Evolutionary conservation across 306 rosid genomes (phyloP).

Genomic region (Herpetospermum pedunculosum): DNA sequence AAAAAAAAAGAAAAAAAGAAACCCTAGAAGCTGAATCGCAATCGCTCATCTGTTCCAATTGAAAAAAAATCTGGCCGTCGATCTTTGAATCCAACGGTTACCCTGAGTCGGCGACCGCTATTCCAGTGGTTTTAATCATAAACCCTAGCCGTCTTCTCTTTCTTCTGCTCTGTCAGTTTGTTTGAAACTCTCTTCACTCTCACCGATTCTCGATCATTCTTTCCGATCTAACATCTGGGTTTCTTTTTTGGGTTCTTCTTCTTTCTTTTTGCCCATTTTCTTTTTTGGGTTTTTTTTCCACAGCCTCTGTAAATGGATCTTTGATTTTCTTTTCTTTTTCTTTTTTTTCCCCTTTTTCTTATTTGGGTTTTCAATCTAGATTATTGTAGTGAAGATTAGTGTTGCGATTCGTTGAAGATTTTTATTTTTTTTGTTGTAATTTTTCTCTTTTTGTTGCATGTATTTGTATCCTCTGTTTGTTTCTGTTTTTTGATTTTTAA

Average conservation of each 20-base stretch:
- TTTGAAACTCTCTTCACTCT: slow-evolving; percentile 6
- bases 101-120: slow-evolving; percentile 26
- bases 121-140: slow-evolving; percentile 53
- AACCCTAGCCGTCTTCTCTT: slow-evolving; percentile 67
- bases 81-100: slow-evolving; percentile 28
- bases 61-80: too few species aligned
- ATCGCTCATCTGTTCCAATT: too few species aligned
- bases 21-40: slow-evolving; percentile 4
- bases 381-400: not conserved
- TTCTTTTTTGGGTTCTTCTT: not conserved
- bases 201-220: slow-evolving; percentile 8
- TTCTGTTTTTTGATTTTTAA: not conserved
- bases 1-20: not conserved
- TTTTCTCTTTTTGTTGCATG: not conserved
- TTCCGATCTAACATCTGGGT: slow-evolving; percentile 7
- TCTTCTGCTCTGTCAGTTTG: slow-evolving; percentile 1
- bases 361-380: not conserved
- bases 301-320: not conserved
- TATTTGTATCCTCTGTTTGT: not conserved
- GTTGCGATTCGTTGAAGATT: not conserved
- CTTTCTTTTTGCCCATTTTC: not conserved
- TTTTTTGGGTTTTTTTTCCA: not conserved
- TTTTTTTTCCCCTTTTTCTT: not conserved
- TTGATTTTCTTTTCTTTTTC: not conserved
- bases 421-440: too few species aligned